phyloP scores from a whole-genome alignment of 768 basidiomycete genomes.

The Chalciporus pseudorubinellus region DNA sequence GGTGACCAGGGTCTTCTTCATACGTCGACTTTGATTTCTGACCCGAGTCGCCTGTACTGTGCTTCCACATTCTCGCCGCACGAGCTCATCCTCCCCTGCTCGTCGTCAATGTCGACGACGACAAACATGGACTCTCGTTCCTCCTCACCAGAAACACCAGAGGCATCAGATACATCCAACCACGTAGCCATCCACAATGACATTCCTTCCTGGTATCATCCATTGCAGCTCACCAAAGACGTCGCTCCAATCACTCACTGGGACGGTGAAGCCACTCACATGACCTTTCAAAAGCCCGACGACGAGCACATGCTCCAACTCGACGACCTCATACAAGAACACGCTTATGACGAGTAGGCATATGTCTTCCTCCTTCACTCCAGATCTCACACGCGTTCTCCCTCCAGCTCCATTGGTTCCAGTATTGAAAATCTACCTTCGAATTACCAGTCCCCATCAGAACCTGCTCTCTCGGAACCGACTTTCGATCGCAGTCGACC shows the following conservation, averaged over 20 bases:
- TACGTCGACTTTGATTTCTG: background rate
- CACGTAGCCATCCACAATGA: conserved; percentile 49
- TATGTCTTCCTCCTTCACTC: conserved; percentile 13
- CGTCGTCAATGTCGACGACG: conserved; percentile 54
- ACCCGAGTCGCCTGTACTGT: background rate
- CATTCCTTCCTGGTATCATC: conserved; percentile 56
- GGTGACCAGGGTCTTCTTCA: background rate
- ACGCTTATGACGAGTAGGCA: conserved; percentile 73
- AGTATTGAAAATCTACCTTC: conserved; percentile 18
- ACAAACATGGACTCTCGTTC: conserved; percentile 64
- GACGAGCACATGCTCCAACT: conserved; percentile 59
- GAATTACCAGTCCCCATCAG: conserved; percentile 7
- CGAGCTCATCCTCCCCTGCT: conserved; percentile 7
- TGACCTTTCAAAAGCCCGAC: conserved; percentile 45
- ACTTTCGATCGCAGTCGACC: conserved; percentile 33
- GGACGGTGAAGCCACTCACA: conserved; percentile 41
- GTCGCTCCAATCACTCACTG: conserved; percentile 40
- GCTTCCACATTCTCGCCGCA: conserved; percentile 6
- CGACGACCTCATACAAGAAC: conserved; percentile 71
- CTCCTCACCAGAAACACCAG: conserved; percentile 69
- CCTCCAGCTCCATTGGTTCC: conserved; percentile 20
- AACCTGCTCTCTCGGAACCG: conserved; percentile 38
- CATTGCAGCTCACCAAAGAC: conserved; percentile 43
- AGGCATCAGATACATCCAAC: conserved; percentile 53
- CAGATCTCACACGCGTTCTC: background rate